Percentiles rank a stretch among this genome's conserved stretches.
These are phyloP conservation scores for Phytopythium kandeliae DNA, from an alignment of 352 stramenopile genomes.

Conservation along the genomic window DNA sequence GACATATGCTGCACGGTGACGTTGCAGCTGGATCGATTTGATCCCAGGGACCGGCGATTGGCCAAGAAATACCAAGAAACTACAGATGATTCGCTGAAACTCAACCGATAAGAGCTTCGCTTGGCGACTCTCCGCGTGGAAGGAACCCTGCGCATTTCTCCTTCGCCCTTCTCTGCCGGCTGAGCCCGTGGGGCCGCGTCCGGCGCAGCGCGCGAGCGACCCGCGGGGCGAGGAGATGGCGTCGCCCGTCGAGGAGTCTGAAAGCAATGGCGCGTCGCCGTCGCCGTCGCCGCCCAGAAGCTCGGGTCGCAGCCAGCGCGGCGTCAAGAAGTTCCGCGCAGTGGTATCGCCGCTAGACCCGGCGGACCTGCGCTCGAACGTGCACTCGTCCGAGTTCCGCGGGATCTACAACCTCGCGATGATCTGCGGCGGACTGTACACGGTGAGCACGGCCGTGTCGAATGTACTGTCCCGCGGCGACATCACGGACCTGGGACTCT, in stretches of 20 bases:
- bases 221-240: neutral
- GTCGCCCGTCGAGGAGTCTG: neutral
- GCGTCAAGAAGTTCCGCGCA: conserved; percentile 54
- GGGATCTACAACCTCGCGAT: conserved; percentile 76
- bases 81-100: no score
- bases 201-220: neutral
- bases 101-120: no score
- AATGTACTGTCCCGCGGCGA: conserved; percentile 48
- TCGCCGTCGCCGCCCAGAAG: neutral
- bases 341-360: conserved; percentile 65
- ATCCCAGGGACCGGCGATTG: no score
- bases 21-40: no score
- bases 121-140: no score
- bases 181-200: neutral
- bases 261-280: neutral
- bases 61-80: no score
- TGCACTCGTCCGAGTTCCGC: conserved; percentile 73
- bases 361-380: conserved; percentile 53
- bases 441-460: conserved; percentile 46
- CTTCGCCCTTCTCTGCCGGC: neutral
- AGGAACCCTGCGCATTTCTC: no score
- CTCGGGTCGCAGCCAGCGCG: conserved; percentile 7
- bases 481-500: conserved; percentile 42
- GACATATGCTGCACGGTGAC: no score
- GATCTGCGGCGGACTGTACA: conserved; percentile 56